Percentiles rank a stretch among this genome's conserved stretches.
Conservation (phyloP, 2,329 filamentous ascomycete species). For the Keithomyces neogunnii region DNA sequence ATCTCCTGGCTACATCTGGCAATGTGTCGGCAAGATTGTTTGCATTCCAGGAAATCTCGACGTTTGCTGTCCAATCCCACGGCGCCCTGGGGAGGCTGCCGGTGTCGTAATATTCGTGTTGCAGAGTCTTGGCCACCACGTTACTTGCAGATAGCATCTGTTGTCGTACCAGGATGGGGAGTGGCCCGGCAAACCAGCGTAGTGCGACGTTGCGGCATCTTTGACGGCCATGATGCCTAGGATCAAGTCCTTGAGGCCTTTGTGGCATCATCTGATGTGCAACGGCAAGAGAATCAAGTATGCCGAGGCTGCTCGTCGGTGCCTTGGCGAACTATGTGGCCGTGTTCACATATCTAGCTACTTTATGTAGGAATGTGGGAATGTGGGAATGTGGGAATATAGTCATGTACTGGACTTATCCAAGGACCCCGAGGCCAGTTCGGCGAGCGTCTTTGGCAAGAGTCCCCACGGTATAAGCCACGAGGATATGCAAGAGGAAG, state of each 20-base stretch:
- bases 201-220: not conserved
- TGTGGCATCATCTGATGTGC: not conserved
- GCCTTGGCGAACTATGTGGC: no score
- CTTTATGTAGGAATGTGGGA: no score
- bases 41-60: conserved; percentile 13
- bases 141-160: conserved; percentile 8
- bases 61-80: conserved; percentile 16
- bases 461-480: no score
- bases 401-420: no score
- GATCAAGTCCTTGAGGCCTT: not conserved
- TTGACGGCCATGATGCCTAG: not conserved
- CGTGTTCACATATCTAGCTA: no score
- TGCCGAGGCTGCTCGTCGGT: no score
- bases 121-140: conserved; percentile 6
- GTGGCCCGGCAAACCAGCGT: conserved; percentile 1
- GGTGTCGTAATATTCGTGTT: conserved; percentile 7
- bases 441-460: no score
- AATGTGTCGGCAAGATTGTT: conserved; percentile 11
- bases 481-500: no score
- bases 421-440: no score
- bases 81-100: conserved; percentile 9
- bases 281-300: no score
- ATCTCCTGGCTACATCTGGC: conserved; percentile 4
- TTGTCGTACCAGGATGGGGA: conserved; percentile 10
- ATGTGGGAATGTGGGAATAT: no score